phyloP scores from a whole-genome alignment of 1,284 basidiomycete genomes.

The Leccinum insigne region DNA sequence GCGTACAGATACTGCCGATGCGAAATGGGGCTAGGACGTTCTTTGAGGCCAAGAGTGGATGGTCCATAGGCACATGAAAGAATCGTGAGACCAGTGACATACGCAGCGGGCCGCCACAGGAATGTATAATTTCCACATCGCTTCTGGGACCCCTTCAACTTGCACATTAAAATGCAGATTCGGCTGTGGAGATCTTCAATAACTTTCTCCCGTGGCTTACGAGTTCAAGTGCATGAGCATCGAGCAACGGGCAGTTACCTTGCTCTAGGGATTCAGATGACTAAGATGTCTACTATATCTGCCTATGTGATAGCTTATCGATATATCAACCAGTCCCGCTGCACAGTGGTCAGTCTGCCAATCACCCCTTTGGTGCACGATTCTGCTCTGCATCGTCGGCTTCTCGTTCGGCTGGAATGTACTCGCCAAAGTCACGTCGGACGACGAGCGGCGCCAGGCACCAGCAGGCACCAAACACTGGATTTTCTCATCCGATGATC shows the following conservation, averaged over 20 bases:
- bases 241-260: no score
- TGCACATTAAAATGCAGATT: background rate
- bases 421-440: background rate
- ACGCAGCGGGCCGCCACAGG: conserved; percentile 2
- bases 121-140: background rate
- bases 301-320: no score
- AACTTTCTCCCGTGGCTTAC: background rate
- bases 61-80: no score
- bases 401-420: no score
- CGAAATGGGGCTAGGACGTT: no score
- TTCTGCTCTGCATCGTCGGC: no score
- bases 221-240: background rate
- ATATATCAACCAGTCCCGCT: background rate
- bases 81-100: no score
- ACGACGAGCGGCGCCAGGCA: no score
- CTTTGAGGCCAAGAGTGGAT: no score
- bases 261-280: background rate
- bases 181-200: background rate
- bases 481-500: no score
- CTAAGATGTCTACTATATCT: background rate
- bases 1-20: no score
- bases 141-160: background rate
- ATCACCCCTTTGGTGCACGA: background rate
- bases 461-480: no score
- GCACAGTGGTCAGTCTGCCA: background rate